Base-by-base conservation (phyloP, 345 rosid species). In the Sisymbrium altissimum region DNA sequence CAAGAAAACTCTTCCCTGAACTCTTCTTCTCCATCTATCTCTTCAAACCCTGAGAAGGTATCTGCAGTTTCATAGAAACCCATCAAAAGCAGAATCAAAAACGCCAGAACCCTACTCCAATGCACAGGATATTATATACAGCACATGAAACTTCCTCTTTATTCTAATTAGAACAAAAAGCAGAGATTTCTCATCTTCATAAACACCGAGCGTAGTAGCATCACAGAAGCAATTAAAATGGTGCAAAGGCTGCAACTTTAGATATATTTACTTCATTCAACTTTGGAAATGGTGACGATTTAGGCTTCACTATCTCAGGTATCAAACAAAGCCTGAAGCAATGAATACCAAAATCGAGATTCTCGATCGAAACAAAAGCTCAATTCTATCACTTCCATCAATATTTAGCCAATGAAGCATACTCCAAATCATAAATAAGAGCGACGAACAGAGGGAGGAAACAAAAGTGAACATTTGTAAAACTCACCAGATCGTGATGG, bases 1-100 rank as follows among this genome's bases (percentile, higher is more conserved):
- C 98, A 94, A 27, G 93, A 88, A 78, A 88, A 94, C 82, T 94
- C 98, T 81, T 91, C 98, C 79, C 90, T 84, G 62, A 86, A 75
- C 79, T 93, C 96, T 80, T 88, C 96, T 78, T 94, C 98, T 57
- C 85, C 97, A 70, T 88, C 97, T 8, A 85, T 70, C 73, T 94
- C 97, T 79, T 94, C 98, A 77, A 88, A 87, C 53, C 89, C 91
- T 88, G 87, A 83, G 62, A 83, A 88, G 80, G 85, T 78, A 62
- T 94, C 97, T 89, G 96, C 85, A 84, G 32, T 78, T 53, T 40
- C 76, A 78, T 44, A 54, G 13, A 54, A 48, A 56, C 11, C 21
- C 11, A 54, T 35, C 13, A 50, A 32, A 45, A 7, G 9, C 45
- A 45, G 0, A 44, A 4, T 9, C n/a, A 30, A 8, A 61, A 39